Percentiles rank a stretch among this genome's conserved stretches.
Conservation (phyloP, 2,329 filamentous ascomycete genomes). For the Phaeoacremonium minimum region DNA sequence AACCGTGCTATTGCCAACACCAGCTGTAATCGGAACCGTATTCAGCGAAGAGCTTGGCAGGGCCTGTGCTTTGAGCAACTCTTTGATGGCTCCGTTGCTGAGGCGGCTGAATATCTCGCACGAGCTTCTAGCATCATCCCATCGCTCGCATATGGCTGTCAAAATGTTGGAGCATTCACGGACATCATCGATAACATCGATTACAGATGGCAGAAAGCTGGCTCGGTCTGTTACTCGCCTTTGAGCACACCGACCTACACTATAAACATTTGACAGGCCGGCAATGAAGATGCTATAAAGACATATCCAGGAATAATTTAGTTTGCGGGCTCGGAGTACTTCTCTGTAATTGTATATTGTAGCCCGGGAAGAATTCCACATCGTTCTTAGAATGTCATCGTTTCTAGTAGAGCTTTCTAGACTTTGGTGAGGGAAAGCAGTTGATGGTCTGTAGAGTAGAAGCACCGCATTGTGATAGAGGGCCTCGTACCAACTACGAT, state of each 20-base stretch:
- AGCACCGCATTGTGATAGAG: conserved; percentile 8
- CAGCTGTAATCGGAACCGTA: too few species aligned
- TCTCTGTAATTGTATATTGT: conserved; percentile 7
- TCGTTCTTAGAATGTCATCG: conserved; percentile 1
- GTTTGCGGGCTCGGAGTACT: conserved; percentile 8
- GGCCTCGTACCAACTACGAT: conserved; percentile 5
- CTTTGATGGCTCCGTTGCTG: conserved; percentile 7
- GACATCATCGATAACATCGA: conserved; percentile 9
- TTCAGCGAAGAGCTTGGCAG: too few species aligned
- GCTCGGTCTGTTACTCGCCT: not conserved
- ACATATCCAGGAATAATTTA: conserved; percentile 15
- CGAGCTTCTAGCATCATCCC: conserved; percentile 11
- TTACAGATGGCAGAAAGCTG: conserved; percentile 7
- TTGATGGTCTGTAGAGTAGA: conserved; percentile 9
- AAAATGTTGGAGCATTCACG: conserved; percentile 14
- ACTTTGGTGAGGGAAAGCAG: conserved; percentile 6
- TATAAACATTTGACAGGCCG: conserved; percentile 11
- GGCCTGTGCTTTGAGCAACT: conserved; percentile 1
- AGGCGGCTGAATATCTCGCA: conserved; percentile 9
- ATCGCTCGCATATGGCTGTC: conserved; percentile 13
- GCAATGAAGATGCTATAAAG: conserved; percentile 15
- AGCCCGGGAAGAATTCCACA: conserved; percentile 4
- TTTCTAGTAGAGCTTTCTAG: too few species aligned
- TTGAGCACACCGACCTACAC: conserved; percentile 8
- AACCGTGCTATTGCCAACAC: too few species aligned